These are phyloP conservation scores for Colletotrichum simmondsii DNA, from an alignment of 2,329 filamentous ascomycete genomes.

Conservation along the genomic window DNA sequence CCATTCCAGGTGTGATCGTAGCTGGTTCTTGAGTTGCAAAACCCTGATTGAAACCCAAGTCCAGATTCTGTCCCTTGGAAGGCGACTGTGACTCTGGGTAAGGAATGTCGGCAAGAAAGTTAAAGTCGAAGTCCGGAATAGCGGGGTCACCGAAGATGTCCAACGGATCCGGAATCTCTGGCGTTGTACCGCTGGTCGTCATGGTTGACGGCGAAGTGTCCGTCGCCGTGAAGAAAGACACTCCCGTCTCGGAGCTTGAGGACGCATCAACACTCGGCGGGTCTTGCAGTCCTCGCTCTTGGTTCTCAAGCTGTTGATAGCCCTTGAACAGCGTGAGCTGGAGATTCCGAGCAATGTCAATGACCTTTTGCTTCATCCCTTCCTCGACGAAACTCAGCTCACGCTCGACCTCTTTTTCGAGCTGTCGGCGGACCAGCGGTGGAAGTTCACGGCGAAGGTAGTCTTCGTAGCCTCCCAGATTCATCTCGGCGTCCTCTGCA, in stretches of 20 bases:
- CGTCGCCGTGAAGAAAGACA: not conserved
- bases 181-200: constrained; percentile 17
- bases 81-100: not conserved
- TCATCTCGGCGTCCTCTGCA: constrained; percentile 37
- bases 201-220: constrained; percentile 27
- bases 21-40: not conserved
- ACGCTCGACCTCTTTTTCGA: constrained; percentile 42
- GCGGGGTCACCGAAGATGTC: constrained; percentile 11
- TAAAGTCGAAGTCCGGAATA: constrained; percentile 29
- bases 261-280: not conserved
- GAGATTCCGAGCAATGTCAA: constrained; percentile 38
- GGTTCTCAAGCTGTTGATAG: constrained; percentile 29
- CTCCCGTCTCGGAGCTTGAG: not conserved
- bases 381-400: constrained; percentile 41
- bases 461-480: constrained; percentile 39
- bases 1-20: constrained; percentile 6
- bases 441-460: constrained; percentile 47
- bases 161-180: constrained; percentile 25
- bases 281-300: constrained; percentile 1
- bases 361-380: constrained; percentile 37
- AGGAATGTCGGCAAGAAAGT: not conserved
- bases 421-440: constrained; percentile 42
- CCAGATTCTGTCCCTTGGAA: not conserved
- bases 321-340: constrained; percentile 38
- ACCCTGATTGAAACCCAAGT: not conserved